Evolutionary conservation across 306 rosid genomes (phyloP).

Genomic region (Luffa acutangula): DNA sequence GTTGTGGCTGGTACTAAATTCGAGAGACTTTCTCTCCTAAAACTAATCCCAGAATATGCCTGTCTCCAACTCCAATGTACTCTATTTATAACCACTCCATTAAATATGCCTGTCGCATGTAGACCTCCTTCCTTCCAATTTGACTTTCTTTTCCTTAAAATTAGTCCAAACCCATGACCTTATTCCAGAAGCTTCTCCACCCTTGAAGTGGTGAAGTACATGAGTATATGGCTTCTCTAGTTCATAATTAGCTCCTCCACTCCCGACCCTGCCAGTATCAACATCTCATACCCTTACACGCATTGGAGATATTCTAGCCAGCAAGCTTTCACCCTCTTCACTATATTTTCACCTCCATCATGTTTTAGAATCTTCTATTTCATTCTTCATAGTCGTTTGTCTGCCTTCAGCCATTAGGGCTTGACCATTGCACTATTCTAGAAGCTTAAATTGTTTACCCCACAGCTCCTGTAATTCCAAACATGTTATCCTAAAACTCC

Average conservation of each 20-base stretch:
- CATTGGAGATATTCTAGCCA: neutral
- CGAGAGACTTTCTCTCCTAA: neutral
- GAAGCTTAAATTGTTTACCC: too few relatives aligned
- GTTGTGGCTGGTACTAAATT: neutral
- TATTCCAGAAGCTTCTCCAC: neutral
- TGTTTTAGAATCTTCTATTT: neutral
- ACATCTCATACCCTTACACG: neutral
- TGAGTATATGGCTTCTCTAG: neutral
- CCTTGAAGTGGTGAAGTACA: neutral
- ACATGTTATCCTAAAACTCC: neutral
- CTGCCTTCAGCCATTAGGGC: neutral
- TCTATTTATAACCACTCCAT: neutral
- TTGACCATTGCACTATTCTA: too few relatives aligned
- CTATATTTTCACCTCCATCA: neutral
- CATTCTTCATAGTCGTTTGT: neutral
- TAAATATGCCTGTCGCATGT: neutral
- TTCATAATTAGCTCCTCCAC: neutral
- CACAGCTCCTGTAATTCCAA: too few relatives aligned
- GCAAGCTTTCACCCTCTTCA: neutral
- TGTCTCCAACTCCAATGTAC: neutral
- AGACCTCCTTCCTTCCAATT: neutral
- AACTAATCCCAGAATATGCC: neutral
- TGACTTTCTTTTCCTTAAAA: neutral
- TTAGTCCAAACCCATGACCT: neutral
- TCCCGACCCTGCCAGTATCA: neutral